Conservation (phyloP, 441 rosid species). For the Erodium chrysanthum region DNA sequence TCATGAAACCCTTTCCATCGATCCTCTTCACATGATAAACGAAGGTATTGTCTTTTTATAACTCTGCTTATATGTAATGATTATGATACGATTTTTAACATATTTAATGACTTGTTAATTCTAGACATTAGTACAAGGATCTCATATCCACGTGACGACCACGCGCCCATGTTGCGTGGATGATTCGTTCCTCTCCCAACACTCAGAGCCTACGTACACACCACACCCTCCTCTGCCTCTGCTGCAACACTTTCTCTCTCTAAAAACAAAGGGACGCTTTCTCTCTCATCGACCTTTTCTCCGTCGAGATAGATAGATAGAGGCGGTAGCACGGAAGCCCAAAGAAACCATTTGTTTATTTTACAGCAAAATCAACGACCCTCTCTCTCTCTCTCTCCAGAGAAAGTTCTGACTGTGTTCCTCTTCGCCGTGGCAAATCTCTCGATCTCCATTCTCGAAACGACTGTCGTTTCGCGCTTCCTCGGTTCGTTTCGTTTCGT, state of each 20-base stretch:
- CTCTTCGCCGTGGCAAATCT: constrained; percentile 31
- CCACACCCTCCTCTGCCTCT: no score
- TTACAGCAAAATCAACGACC: background rate
- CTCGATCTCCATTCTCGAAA: constrained; percentile 20
- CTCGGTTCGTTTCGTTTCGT: constrained; percentile 18
- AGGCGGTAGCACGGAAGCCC: background rate
- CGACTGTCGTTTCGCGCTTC: background rate
- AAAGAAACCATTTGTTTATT: background rate
- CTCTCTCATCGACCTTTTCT: background rate
- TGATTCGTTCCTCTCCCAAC: background rate
- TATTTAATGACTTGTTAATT: no score
- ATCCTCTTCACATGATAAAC: no score
- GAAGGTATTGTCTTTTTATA: no score
- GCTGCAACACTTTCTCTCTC: background rate
- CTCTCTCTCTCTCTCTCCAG: constrained; percentile 13
- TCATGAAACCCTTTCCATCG: no score
- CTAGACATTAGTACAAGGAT: no score
- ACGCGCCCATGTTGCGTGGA: background rate
- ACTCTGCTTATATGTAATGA: no score
- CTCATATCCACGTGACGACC: background rate
- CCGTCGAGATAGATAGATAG: background rate
- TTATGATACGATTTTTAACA: no score
- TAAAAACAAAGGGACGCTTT: background rate
- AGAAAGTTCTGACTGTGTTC: constrained; percentile 25
- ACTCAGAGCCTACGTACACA: background rate